Base-by-base conservation (phyloP, 2,329 filamentous ascomycete species). In the Monosporascus sp. region DNA sequence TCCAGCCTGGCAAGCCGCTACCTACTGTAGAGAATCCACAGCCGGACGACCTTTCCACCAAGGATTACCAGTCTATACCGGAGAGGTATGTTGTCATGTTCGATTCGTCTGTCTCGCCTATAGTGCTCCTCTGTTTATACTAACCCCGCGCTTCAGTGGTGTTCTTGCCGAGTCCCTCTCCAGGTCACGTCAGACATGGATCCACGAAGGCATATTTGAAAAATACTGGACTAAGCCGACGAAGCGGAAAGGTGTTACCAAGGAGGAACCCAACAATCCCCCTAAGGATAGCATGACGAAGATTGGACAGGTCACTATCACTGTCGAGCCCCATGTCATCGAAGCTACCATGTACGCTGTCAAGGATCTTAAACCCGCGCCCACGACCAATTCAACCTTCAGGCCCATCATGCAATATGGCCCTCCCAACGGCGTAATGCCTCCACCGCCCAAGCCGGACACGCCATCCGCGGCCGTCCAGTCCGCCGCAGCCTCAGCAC, bases 301-400 rank as follows among this genome's bases (percentile, higher is more conserved):
- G 68, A 79, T 90, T 22, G 89, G 90, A 60, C 81, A 81, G 60
- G 85, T 89, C 57, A 85, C 85, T 37, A 84, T 95, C 57, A 87
- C 84, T 22, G 84, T 92, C 55, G 89, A 92, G 68, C 90, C 90
- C 45, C 88, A 94, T 65, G 81, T 88, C 44, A 83, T 94, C 61
- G 87, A 91, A 60, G 88, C 88, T 17, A 86, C 81, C 47, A 82
- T 91, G 75, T 91, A 80, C 65, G 80, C 81, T 20, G 84, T 91
- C 54, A 88, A 88, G 64, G 85, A 88, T 51, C 76, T 79, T 7
- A 83, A 81, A 58, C 76, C 73, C 49, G 69, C 73, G 38, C 69
- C 72, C 40, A 24, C 72, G 69, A 55, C 71, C 65, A 53, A 60
- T 64, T 55, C 57, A 22, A 60, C 65, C 8, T 70, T 72, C 55